Evolutionary conservation across 2,329 filamentous ascomycete genomes (phyloP).

Genomic region (Paramyrothecium roridum): DNA sequence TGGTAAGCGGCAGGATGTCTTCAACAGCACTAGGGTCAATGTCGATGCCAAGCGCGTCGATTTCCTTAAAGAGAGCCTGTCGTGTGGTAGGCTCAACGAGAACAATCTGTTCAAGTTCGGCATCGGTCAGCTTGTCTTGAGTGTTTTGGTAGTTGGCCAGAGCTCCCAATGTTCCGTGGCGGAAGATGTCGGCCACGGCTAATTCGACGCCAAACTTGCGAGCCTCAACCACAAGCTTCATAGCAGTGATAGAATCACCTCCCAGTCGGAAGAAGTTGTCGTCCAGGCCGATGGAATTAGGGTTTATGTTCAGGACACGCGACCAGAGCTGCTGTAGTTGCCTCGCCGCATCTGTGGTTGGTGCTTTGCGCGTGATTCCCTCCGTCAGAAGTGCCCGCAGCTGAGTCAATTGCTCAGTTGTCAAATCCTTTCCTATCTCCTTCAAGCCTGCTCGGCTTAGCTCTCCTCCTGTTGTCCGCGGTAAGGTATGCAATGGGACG

Average conservation of each 20-base stretch:
- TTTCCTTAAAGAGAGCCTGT: conserved; percentile 1
- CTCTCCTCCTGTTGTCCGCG: background rate
- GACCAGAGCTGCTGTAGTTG: conserved; percentile 33
- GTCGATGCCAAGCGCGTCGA: conserved; percentile 2
- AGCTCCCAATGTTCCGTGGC: conserved; percentile 4
- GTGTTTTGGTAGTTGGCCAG: background rate
- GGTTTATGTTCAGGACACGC: conserved; percentile 26
- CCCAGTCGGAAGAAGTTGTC: conserved; percentile 48
- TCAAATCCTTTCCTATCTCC: background rate
- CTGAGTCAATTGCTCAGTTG: background rate
- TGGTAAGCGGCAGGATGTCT: conserved; percentile 13
- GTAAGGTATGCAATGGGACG: background rate
- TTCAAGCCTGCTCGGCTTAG: background rate
- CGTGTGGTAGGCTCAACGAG: conserved; percentile 8
- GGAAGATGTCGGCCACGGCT: conserved; percentile 10
- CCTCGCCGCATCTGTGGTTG: conserved; percentile 7
- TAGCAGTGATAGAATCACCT: conserved; percentile 48
- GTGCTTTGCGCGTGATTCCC: background rate
- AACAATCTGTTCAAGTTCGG: background rate
- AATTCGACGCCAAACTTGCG: conserved; percentile 7
- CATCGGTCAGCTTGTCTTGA: background rate
- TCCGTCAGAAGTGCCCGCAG: background rate
- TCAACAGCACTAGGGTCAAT: conserved; percentile 5
- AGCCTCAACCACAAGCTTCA: conserved; percentile 34
- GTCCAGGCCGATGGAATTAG: conserved; percentile 31